Conservation (phyloP, 768 basidiomycete species). For the Imleria badia region DNA sequence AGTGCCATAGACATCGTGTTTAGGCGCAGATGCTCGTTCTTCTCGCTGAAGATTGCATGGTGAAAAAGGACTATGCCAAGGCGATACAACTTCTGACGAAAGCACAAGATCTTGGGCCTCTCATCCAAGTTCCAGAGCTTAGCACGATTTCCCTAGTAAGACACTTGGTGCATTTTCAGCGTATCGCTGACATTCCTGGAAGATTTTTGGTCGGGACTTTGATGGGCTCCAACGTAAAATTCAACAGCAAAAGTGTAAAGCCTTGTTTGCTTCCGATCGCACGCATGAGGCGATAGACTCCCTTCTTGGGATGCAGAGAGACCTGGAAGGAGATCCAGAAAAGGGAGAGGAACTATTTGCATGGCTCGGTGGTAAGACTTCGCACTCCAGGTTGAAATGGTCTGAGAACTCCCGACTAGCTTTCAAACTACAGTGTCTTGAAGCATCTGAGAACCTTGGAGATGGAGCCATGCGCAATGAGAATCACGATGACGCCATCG, state of each 20-base stretch:
- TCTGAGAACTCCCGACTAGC: background rate
- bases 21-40: slow-evolving; percentile 3
- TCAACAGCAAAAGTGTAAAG: background rate
- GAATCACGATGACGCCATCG: background rate
- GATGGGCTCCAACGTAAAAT: background rate
- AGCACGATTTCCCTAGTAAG: slow-evolving; percentile 4
- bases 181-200: background rate
- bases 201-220: slow-evolving; percentile 18
- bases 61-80: background rate
- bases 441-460: background rate
- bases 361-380: slow-evolving; percentile 5
- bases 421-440: background rate
- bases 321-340: background rate
- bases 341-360: background rate
- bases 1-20: background rate
- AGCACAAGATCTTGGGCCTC: background rate
- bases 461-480: slow-evolving; percentile 1
- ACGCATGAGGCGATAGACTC: background rate
- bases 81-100: background rate
- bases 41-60: background rate
- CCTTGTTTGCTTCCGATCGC: background rate
- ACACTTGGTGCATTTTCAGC: background rate
- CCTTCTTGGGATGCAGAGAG: background rate
- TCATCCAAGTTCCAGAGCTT: background rate
- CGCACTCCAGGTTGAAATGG: background rate